phyloP scores from a whole-genome alignment of 2,329 filamentous ascomycete genomes.

The Aspergillus cejpii region DNA sequence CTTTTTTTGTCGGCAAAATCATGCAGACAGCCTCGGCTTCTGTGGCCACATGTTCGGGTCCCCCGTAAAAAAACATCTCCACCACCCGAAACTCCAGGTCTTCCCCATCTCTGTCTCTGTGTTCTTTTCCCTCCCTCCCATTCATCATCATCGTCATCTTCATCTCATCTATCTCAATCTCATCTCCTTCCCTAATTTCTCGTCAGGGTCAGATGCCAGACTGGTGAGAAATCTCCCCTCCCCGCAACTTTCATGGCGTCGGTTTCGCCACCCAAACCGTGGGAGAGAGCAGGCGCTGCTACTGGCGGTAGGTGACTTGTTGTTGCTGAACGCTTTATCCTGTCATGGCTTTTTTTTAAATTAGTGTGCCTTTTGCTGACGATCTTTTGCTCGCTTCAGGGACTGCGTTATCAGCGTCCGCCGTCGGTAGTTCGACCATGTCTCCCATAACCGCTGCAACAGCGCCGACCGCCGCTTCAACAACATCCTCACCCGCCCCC shows the following conservation, averaged over 20 bases:
- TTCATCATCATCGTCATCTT: not conserved
- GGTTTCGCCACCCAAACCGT: constrained; percentile 88
- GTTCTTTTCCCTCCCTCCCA: constrained; percentile 8
- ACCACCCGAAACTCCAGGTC: constrained; percentile 10
- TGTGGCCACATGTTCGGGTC: constrained; percentile 16
- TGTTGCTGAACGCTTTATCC: constrained; percentile 3
- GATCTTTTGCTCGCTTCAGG: constrained; percentile 12
- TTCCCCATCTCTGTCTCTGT: constrained; percentile 9
- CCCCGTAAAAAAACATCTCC: constrained; percentile 10
- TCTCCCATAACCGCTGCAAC: constrained; percentile 38
- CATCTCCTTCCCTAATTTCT: constrained; percentile 2
- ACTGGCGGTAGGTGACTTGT: constrained; percentile 46
- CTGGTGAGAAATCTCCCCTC: constrained; percentile 19
- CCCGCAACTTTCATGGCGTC: constrained; percentile 47
- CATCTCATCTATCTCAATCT: not conserved
- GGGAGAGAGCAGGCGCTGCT: constrained; percentile 70
- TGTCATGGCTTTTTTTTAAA: no score
- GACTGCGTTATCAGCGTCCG: constrained; percentile 22
- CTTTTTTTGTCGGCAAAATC: constrained; percentile 10
- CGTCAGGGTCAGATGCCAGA: constrained; percentile 23
- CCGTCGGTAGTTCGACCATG: constrained; percentile 20
- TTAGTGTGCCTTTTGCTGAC: no score
- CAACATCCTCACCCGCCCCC: constrained; percentile 49
- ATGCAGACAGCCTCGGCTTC: constrained; percentile 16
- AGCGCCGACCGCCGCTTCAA: constrained; percentile 36